Evolutionary conservation across 164 flowering plant genomes (phyloP), one percentile per base, ranked within the genome.

Genomic region (Taxillus chinensis): DNA sequence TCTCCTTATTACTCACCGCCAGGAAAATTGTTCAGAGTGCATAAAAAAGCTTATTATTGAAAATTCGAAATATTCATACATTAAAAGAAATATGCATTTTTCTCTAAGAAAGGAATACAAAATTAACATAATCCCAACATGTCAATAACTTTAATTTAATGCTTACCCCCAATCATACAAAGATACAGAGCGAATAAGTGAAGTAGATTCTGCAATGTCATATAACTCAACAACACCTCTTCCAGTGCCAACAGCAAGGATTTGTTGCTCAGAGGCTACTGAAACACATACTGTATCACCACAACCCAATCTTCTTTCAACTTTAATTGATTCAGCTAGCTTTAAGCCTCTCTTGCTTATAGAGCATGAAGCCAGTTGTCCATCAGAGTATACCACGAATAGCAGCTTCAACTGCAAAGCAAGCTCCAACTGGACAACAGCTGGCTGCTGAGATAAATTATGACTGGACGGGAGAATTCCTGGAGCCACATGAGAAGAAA

Each of bases 91-190:
- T 9, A 6, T 43, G 46, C 46, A 43, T 6, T 43, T 43, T 6
- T 9, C 46, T 43, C 10, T 6, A 43, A 43, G 10, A 43, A 43
- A 49, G 5, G 13, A 49, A 49, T 49, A 9, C 3, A 9, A 8
- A 52, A 52, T 12, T 27, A 37, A 3, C 55, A 60, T 9, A 10
- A 53, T 38, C 17, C 15, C 51, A 56, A 10, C 57, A 49, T 48
- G 49, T 41, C 41, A 9, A 7, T 51, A 52, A 58, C 63, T 40
- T 46, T 8, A 42, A 7, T 45, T 14, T 45, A 71, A 64, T 8
- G 49, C 91, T 81, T 83, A 93, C 99, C 99, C 99, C 99, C 97
- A 91, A 68, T 93, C 99, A 81, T 77, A 74, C 68, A 93, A 76
- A 68, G 99, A 89, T 38, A 93, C 86, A 63, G 82, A 63, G 42